phyloP scores from a whole-genome alignment of 2,329 filamentous ascomycete species.

The Ceratocystis harringtonii region DNA sequence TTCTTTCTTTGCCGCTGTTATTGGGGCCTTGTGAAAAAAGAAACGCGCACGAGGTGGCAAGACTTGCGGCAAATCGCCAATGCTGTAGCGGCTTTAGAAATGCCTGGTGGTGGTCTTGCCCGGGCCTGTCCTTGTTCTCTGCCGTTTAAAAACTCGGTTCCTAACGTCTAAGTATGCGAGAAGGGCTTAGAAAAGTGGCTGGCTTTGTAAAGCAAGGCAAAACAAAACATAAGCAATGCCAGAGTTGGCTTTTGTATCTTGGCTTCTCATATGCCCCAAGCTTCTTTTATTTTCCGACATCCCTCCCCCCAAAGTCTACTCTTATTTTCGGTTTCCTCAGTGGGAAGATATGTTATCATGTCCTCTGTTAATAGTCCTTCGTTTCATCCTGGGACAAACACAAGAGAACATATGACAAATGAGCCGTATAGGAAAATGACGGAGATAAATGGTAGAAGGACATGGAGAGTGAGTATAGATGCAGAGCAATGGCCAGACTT shows the following conservation, averaged over 20 bases:
- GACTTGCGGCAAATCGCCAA: not conserved
- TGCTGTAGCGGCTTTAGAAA: constrained; percentile 5
- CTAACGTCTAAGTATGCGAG: no score
- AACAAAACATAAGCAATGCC: not conserved
- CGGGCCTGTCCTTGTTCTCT: not conserved
- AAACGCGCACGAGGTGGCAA: not conserved
- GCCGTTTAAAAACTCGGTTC: no score
- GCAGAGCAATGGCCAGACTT: no score
- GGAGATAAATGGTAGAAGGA: no score
- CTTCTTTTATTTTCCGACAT: not conserved
- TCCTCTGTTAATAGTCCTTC: no score
- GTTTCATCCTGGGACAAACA: not conserved
- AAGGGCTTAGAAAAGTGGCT: no score
- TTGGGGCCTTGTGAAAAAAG: not conserved
- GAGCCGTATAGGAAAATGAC: not conserved
- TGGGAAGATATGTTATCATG: not conserved
- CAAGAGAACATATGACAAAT: not conserved
- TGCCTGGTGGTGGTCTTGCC: not conserved
- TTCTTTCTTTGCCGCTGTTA: not conserved
- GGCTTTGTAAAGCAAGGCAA: no score
- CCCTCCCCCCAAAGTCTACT: not conserved
- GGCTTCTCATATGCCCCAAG: not conserved
- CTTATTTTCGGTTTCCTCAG: not conserved
- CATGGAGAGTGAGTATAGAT: no score
- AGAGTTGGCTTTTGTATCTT: not conserved